A percentile compares a stretch with the other conserved stretches of the same genome.
phyloP scores from a whole-genome alignment of 2,329 filamentous ascomycete species.

The Pseudonectria foliicola region DNA sequence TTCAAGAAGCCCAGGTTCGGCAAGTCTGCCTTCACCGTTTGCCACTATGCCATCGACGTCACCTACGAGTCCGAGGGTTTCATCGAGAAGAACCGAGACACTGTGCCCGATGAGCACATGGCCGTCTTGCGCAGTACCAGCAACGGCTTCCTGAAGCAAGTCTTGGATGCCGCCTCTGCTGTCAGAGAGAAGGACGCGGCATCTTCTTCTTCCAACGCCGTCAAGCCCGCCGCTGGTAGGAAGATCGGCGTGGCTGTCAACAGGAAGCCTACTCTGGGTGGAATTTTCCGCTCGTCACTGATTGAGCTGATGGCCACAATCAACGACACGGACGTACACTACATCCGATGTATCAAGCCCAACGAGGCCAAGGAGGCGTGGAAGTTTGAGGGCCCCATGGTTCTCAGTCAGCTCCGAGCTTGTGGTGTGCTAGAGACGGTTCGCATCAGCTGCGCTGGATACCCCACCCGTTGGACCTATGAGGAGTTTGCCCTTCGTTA shows the following conservation, averaged over 20 bases:
- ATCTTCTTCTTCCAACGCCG: constrained; percentile 58
- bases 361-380: constrained; percentile 95
- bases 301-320: constrained; percentile 98
- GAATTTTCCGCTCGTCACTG: constrained; percentile 96
- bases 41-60: constrained; percentile 95
- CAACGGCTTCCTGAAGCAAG: constrained; percentile 77
- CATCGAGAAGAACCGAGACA: constrained; percentile 99
- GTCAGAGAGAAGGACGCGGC: constrained; percentile 84
- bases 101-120: constrained; percentile 96
- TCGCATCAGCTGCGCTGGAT: constrained; percentile 92
- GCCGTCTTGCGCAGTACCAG: constrained; percentile 78
- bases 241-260: constrained; percentile 89
- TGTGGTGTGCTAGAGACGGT: constrained; percentile 99
- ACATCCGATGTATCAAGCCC: constrained; percentile 98
- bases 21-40: constrained; percentile 95
- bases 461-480: constrained; percentile 97
- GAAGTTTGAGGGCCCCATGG: constrained; percentile 99
- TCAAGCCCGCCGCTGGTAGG: constrained; percentile 72
- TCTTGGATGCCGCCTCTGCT: constrained; percentile 76
- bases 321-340: constrained; percentile 96
- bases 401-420: constrained; percentile 90
- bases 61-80: constrained; percentile 99
- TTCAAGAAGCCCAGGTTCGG: constrained; percentile 99
- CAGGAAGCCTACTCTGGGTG: constrained; percentile 92
- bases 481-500: constrained; percentile 96